Percentiles rank a stretch among this genome's conserved stretches.
Evolutionary conservation across 2,329 filamentous ascomycete species (phyloP).

Genomic region (Colletotrichum aenigma): DNA sequence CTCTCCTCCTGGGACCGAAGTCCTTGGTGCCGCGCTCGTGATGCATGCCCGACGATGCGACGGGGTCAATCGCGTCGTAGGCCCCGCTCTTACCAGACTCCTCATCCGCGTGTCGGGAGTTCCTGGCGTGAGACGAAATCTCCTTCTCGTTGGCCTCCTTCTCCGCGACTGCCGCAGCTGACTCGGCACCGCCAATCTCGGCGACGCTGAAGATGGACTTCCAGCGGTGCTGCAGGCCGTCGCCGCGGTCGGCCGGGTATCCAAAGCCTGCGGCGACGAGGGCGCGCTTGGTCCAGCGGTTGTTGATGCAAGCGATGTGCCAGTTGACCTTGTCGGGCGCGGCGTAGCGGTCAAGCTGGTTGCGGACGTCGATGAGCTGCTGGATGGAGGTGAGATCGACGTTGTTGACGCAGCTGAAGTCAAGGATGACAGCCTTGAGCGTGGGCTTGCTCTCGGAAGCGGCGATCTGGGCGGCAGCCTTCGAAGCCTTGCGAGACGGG

Average conservation of each 20-base stretch:
- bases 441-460: slow-evolving; percentile 62
- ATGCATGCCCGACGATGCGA: slow-evolving; percentile 19
- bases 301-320: slow-evolving; percentile 94
- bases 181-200: slow-evolving; percentile 75
- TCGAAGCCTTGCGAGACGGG: slow-evolving; percentile 58
- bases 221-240: slow-evolving; percentile 71
- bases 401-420: slow-evolving; percentile 93
- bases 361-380: slow-evolving; percentile 90
- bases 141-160: slow-evolving; percentile 58
- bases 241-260: slow-evolving; percentile 63
- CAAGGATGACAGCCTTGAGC: slow-evolving; percentile 88
- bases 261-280: slow-evolving; percentile 89
- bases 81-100: slow-evolving; percentile 38
- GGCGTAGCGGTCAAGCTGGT: slow-evolving; percentile 88
- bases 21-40: slow-evolving; percentile 25
- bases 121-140: neutral
- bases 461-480: slow-evolving; percentile 38
- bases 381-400: slow-evolving; percentile 93
- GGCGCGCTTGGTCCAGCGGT: slow-evolving; percentile 92
- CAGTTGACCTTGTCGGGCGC: slow-evolving; percentile 85
- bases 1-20: slow-evolving; percentile 50
- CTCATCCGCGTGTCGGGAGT: slow-evolving; percentile 30
- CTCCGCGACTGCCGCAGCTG: slow-evolving; percentile 73
- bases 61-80: slow-evolving; percentile 34
- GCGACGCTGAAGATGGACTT: slow-evolving; percentile 95